phyloP scores from a whole-genome alignment of 345 rosid genomes.

The Salix exigua region DNA sequence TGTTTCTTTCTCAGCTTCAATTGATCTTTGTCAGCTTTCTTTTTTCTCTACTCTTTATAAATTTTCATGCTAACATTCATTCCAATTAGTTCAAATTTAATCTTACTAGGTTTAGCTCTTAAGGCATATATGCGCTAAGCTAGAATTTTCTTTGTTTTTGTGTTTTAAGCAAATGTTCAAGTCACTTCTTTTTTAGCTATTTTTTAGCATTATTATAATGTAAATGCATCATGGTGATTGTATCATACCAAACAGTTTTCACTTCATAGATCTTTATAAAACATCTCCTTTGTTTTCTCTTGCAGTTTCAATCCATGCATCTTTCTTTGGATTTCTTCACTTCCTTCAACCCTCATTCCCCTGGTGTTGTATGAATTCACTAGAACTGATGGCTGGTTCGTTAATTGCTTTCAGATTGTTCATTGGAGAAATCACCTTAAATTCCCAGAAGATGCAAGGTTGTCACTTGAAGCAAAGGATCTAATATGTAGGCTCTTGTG shows the following conservation, averaged over 20 bases:
- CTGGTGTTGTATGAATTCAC: background rate
- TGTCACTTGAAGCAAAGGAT: slow-evolving; percentile 78
- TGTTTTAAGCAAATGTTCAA: background rate
- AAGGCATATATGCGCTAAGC: background rate
- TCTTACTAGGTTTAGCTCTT: background rate
- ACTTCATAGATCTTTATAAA: background rate
- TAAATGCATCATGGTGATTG: slow-evolving; percentile 1
- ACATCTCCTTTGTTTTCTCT: background rate
- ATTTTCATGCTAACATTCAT: background rate
- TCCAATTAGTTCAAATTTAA: background rate
- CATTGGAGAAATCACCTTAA: slow-evolving; percentile 85
- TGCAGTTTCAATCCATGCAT: background rate
- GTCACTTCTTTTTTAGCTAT: background rate
- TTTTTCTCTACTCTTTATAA: background rate
- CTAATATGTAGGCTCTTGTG: slow-evolving; percentile 79
- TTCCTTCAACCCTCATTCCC: background rate
- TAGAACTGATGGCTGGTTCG: background rate
- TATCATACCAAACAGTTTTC: slow-evolving; percentile 3
- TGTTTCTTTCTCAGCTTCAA: background rate
- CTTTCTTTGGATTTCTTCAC: background rate
- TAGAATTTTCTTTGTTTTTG: background rate
- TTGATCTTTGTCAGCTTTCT: background rate
- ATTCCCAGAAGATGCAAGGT: slow-evolving; percentile 76
- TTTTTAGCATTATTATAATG: background rate
- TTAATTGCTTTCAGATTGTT: slow-evolving; percentile 57